Conservation (phyloP, 495 filamentous ascomycete genomes). For the Penicillium crystallinum region DNA sequence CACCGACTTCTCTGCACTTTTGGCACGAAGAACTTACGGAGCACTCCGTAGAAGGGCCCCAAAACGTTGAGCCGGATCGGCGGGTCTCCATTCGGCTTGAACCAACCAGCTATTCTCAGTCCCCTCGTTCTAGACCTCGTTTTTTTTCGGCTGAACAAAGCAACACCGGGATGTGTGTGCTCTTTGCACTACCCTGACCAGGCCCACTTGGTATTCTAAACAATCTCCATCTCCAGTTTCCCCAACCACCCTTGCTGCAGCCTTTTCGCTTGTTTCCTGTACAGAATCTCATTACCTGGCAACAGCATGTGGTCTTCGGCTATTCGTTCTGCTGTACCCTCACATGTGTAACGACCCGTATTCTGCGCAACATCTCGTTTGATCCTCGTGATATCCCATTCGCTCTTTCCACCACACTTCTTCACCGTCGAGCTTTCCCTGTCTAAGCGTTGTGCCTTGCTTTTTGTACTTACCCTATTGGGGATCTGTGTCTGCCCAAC, state of each 20-base stretch:
- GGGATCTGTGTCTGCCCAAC: slow-evolving; percentile 26
- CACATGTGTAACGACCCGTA: slow-evolving; percentile 33
- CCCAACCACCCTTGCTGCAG: slow-evolving; percentile 17
- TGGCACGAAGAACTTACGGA: no score
- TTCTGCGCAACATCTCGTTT: slow-evolving; percentile 29
- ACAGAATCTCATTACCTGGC: slow-evolving; percentile 4
- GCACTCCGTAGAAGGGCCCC: slow-evolving; percentile 15
- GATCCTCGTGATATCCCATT: slow-evolving; percentile 15
- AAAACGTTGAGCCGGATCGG: slow-evolving; percentile 31
- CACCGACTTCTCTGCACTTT: slow-evolving; percentile 26
- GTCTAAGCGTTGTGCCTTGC: slow-evolving; percentile 21
- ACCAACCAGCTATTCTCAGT: slow-evolving; percentile 20
- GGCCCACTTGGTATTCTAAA: slow-evolving; percentile 10
- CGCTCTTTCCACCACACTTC: slow-evolving; percentile 13
- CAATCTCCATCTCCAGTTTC: slow-evolving; percentile 10
- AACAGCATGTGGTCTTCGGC: slow-evolving; percentile 41
- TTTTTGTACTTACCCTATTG: slow-evolving; percentile 20
- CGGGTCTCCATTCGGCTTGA: slow-evolving; percentile 15
- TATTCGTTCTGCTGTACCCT: slow-evolving; percentile 34
- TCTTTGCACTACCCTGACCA: slow-evolving; percentile 17
- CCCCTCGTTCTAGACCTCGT: slow-evolving; percentile 35
- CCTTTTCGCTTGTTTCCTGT: slow-evolving; percentile 10
- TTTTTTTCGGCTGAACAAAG: slow-evolving; percentile 23
- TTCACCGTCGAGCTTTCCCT: slow-evolving; percentile 21
- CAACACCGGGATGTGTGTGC: slow-evolving; percentile 14